Evolutionary conservation across 1,139 yeast species (phyloP), one percentile per base, ranked within the genome.

Genomic region (Candida sojae): DNA sequence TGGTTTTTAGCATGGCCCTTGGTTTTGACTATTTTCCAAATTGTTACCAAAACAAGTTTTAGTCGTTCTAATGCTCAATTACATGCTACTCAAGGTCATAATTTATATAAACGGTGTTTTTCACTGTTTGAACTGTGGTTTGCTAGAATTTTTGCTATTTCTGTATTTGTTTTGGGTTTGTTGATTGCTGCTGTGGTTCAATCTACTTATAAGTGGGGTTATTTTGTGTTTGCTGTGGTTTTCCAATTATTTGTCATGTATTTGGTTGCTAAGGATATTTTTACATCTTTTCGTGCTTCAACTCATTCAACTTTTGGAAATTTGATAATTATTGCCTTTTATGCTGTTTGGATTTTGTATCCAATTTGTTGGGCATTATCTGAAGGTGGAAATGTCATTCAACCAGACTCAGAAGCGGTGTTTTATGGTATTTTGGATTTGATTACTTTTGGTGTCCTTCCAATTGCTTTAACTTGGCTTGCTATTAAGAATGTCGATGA

Each of bases 141-240:
- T 45, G 58, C 66, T 9, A 70, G 71, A 52, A 59, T 79, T 40
- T 66, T 79, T 47, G 61, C 76, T 29, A 71, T 76, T 46, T 82
- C 77, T 60, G 70, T 80, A 13, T 79, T 66, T 57, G 83, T 81
- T 31, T 71, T 83, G 48, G 75, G 80, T 45, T 70, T 80, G 44
- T 71, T 83, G 62, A 72, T 82, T 59, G 88, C 85, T 53, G 57
- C 75, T 26, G 65, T 82, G 52, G 79, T 84, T 48, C 62, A 64
- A 47, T 79, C 87, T n/a, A 68, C 82, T 47, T 84, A 84, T 66
- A 84, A 80, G 65, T 83, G 88, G 88, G 89, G 86, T 57, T 82
- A 77, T 71, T 82, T 73, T 52, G 71, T 75, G 40, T 72, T 72
- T 57, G 67, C 73, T 23, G 60, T 60, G n/a, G 51, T 61, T 48